Conservation (phyloP, 306 rosid genomes). For the Acmispon strigosus region DNA sequence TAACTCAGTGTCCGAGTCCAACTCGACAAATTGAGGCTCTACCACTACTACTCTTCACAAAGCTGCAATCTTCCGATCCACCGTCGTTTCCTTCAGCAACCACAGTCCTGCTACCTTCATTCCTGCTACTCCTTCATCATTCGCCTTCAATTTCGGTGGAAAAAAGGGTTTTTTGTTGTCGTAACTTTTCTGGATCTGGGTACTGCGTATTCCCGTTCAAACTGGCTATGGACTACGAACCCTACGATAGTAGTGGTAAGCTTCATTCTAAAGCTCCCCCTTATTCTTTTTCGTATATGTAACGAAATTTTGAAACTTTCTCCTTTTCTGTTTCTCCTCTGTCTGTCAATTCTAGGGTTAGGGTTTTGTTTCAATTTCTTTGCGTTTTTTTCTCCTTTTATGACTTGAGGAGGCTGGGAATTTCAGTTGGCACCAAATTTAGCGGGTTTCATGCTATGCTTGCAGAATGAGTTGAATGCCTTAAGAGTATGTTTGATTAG, state of each 20-base stretch:
- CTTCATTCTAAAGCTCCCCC: slow-evolving; percentile 14
- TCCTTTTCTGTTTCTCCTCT: neutral
- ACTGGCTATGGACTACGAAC: slow-evolving; percentile 94
- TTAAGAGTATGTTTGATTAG: neutral
- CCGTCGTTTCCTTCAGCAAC: neutral
- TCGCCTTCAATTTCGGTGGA: neutral
- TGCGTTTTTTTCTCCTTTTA: neutral
- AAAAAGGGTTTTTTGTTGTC: neutral
- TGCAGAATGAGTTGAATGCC: neutral
- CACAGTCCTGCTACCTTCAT: neutral
- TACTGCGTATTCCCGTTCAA: slow-evolving; percentile 14
- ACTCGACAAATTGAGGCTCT: neutral
- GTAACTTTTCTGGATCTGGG: neutral
- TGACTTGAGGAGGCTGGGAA: slow-evolving; percentile 5
- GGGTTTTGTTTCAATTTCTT: slow-evolving; percentile 14
- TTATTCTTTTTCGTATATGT: neutral
- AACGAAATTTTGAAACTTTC: slow-evolving; percentile 7
- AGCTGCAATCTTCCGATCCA: neutral
- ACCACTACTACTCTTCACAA: neutral
- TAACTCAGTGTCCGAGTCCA: slow-evolving; percentile 22
- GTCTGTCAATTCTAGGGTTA: slow-evolving; percentile 16
- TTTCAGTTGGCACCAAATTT: slow-evolving; percentile 2
- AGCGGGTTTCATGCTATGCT: neutral
- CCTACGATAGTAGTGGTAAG: slow-evolving; percentile 93
- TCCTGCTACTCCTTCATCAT: neutral